Base-by-base conservation (phyloP, 306 rosid species). In the Prunus davidiana region DNA sequence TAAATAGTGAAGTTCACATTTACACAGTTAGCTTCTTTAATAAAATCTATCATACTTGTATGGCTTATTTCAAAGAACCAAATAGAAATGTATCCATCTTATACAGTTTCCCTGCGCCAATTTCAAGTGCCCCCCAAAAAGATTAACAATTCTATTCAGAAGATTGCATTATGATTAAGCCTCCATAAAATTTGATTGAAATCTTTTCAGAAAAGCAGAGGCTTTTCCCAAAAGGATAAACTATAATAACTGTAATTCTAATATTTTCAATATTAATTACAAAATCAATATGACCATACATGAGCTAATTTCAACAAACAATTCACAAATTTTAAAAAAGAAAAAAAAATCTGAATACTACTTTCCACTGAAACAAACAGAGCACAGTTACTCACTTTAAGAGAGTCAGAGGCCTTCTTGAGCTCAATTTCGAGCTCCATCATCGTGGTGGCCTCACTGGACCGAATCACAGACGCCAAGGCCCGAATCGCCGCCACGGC, bases 401-500 rank as follows among this genome's bases (percentile, higher is more conserved):
- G 96, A 15, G 97, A 85, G 69, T 95, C 96, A 9, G 98, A 92
- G n/a, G 98, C 98, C 77, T 85, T 90, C 76, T 92, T 92, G 55
- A 95, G 97, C 86, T 92, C 96, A 70, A 89, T 89, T 82, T 89
- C 97, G 28, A 95, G 96, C 76, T 95, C 96, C 97, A 92, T 89
- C 97, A 95, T 95, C 8, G 97, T 95, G 41, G 92, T 86, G 56
- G 97, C 98, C 65, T 88, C 76, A 32, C 96, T 89, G 8, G 89
- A 76, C 74, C 92, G 78, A 49, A 92, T 95, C 52, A 92, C 96
- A 8, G 97, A 83, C 51, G 97, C 98, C 80, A 95, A 82, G 13
- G 98, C 96, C 65, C 97, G 91, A 79, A 95, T 92, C 6, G 98
- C 98, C 22, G 98, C 97, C 27, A 92, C 98, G 7, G 97, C 98